These are phyloP conservation scores for Microdochium bolleyi DNA, from an alignment of 2,329 filamentous ascomycete genomes.

Conservation along the genomic window DNA sequence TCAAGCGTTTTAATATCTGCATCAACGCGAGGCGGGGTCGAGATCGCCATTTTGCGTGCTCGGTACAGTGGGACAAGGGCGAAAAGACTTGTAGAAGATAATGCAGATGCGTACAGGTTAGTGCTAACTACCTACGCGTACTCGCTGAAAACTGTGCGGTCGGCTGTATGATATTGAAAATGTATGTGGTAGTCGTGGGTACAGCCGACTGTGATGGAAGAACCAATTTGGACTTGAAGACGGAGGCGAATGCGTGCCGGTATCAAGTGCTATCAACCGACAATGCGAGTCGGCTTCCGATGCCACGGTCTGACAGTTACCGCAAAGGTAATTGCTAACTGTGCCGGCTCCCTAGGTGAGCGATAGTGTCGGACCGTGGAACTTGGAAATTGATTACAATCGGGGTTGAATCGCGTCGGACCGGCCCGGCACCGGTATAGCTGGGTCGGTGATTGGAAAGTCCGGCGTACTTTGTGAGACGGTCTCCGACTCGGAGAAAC, in stretches of 20 bases:
- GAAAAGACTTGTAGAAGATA: not conserved
- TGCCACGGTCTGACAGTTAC: not conserved
- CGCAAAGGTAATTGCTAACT: not conserved
- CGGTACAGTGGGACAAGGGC: not conserved
- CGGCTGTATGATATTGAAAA: not conserved
- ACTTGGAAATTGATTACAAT: not conserved
- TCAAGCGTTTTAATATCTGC: conserved; percentile 32
- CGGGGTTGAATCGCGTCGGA: not conserved
- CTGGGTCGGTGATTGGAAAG: not conserved
- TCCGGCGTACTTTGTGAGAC: not conserved
- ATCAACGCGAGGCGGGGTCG: conserved; percentile 4
- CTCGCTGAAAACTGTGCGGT: not conserved
- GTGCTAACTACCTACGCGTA: not conserved
- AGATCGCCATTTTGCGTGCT: not conserved
- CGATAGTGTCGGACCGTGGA: not conserved
- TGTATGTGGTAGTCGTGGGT: not conserved
- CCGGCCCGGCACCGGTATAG: not conserved
- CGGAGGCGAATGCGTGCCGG: not conserved
- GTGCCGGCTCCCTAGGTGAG: not conserved
- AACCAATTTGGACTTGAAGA: not conserved
- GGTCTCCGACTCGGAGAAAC: not conserved
- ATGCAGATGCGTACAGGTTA: not conserved
- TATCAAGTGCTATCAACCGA: not conserved
- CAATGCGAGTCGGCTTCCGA: not conserved
- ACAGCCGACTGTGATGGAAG: not conserved